phyloP scores from a whole-genome alignment of 306 rosid species.

The Vachellia collinsii region DNA sequence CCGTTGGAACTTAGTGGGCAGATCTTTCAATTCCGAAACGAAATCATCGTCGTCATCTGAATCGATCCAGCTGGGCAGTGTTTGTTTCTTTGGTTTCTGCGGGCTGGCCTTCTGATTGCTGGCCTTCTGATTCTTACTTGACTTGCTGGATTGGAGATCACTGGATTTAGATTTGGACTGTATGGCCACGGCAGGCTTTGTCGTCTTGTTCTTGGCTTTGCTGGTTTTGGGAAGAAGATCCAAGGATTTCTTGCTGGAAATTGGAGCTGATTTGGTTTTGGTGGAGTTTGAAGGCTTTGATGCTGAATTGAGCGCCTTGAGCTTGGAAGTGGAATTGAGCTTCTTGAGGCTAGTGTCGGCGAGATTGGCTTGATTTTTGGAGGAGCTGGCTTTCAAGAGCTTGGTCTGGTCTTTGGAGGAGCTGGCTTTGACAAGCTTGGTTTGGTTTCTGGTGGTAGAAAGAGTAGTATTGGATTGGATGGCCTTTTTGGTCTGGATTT shows the following conservation, averaged over 20 bases:
- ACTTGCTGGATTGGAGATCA: slow-evolving; percentile 25
- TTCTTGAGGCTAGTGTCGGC: slow-evolving; percentile 49
- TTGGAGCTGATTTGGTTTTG: slow-evolving; percentile 46
- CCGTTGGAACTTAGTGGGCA: slow-evolving; percentile 67
- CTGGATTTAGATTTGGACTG: no score
- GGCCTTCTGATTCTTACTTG: slow-evolving; percentile 33
- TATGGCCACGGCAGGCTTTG: slow-evolving; percentile 54
- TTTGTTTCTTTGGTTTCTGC: slow-evolving; percentile 49
- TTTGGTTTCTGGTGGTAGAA: slow-evolving; percentile 60
- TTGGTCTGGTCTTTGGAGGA: slow-evolving; percentile 36
- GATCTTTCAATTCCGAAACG: slow-evolving; percentile 65
- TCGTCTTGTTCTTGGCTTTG: slow-evolving; percentile 63
- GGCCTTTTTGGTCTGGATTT: slow-evolving; percentile 49
- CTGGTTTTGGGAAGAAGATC: slow-evolving; percentile 61
- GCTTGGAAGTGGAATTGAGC: slow-evolving; percentile 60
- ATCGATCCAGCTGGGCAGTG: slow-evolving; percentile 58
- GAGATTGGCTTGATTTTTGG: slow-evolving; percentile 53
- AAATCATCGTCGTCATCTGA: slow-evolving; percentile 64
- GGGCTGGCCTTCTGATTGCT: slow-evolving; percentile 29
- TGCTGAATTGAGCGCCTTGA: slow-evolving; percentile 64
- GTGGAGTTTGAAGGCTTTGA: slow-evolving; percentile 49
- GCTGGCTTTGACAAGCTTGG: slow-evolving; percentile 43
- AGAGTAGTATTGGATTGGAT: slow-evolving; percentile 4
- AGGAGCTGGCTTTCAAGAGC: slow-evolving; percentile 51
- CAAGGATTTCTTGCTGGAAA: slow-evolving; percentile 47